Evolutionary conservation across 805 yeast species (phyloP), one percentile per base, ranked within the genome.

Genomic region (Teunomyces gatunensis): DNA sequence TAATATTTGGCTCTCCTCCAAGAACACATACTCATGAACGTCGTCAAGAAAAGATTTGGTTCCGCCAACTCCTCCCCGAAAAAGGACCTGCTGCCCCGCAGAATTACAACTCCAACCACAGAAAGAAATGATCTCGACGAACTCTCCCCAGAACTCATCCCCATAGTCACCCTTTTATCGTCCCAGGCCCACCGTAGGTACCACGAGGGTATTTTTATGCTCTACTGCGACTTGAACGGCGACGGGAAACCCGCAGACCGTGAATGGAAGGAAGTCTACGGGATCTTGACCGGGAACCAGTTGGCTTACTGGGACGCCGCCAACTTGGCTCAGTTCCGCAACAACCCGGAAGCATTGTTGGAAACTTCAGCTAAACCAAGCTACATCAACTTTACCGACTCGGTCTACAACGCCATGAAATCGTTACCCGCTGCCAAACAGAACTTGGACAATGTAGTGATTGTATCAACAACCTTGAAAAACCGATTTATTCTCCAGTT

Each of bases 231-330:
- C 56, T 69, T 87, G 55, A 83, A 84, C 59, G 80, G 87, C 21
- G 96, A 92, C 55, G 99, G 99, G 6, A 79, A 84, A 47, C 91
- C 96, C 0, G 83, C 85, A 0, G 87, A 85, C 43, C 75, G 97
- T 40, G 77, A 78, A 57, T 94, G 99, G 99, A 76, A 78, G 46
- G 97, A 94, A 68, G 96, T 91, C 20, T 94, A 87, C 64, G 98
- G 96, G 39, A 89, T 88, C 12, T 72, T 94, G 36, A 82, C 89
- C 3, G 99, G 99, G 17, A 88, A 89, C 49, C 96, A 92, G 58
- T 71, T 94, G 51, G 95, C 97, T 0, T 80, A 89, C 52, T 94
- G 98, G 97, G 90, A 90, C 61, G 89, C 89, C 2, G 82, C 81
- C 35, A 76, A 76, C 48, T 62, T 87, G 48, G 81, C 84, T 11